These are phyloP conservation scores for Chytridium lagenaria DNA, from an alignment of 371 early-diverging fungal genomes.

Conservation along the genomic window DNA sequence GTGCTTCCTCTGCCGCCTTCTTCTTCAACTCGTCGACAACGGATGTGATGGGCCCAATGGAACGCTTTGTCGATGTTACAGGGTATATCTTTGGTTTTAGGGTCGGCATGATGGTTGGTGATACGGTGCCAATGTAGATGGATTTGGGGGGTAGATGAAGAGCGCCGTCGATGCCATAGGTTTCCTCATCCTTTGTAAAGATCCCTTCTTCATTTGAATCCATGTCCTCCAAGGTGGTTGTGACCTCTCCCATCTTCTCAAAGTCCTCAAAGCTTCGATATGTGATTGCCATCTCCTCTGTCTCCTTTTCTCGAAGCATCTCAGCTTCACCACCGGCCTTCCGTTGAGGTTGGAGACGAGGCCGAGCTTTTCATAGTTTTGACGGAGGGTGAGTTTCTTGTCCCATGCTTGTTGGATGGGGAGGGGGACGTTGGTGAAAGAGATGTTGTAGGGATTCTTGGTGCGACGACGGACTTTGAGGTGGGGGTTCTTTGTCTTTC, in stretches of 20 bases:
- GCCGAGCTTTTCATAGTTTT: conserved; percentile 75
- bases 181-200: background rate
- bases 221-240: background rate
- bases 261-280: conserved; percentile 27
- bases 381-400: conserved; percentile 72
- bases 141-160: conserved; percentile 22
- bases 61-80: conserved; percentile 1
- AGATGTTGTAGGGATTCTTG: conserved; percentile 47
- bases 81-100: background rate
- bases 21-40: conserved; percentile 59
- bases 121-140: conserved; percentile 24
- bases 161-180: conserved; percentile 22
- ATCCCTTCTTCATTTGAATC: background rate
- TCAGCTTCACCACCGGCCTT: conserved; percentile 63
- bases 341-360: conserved; percentile 78
- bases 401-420: conserved; percentile 76
- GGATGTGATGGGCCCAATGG: background rate
- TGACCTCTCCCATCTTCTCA: conserved; percentile 25
- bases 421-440: conserved; percentile 44
- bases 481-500: conserved; percentile 40
- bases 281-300: conserved; percentile 11
- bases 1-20: conserved; percentile 55
- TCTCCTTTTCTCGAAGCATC: conserved; percentile 28
- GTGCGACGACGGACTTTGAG: conserved; percentile 43
- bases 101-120: background rate